Percentiles rank a stretch among this genome's conserved stretches.
Evolutionary conservation across 768 basidiomycete species (phyloP).

Genomic region (Tricholoma matsutake): DNA sequence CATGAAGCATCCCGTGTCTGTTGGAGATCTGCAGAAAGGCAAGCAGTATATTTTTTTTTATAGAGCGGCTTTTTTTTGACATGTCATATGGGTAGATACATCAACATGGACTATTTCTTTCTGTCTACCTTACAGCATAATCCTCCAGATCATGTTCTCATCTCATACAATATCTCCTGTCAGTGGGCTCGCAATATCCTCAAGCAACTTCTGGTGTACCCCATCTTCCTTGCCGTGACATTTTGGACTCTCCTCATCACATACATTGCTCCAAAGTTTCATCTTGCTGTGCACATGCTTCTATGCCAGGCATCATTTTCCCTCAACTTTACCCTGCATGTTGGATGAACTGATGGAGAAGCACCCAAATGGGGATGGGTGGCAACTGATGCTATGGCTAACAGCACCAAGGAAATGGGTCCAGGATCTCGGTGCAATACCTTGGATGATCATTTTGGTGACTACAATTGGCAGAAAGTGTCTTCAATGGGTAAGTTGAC

Average conservation of each 20-base stretch:
- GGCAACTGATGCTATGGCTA: constrained; percentile 14
- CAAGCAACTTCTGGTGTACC: constrained; percentile 10
- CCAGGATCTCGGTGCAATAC: constrained; percentile 22
- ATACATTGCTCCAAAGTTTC: constrained; percentile 30
- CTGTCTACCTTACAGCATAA: constrained; percentile 17
- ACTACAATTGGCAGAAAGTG: constrained; percentile 28
- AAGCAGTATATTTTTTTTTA: too few relatives aligned
- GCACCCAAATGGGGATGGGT: constrained; percentile 25
- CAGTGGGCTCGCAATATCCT: too few relatives aligned
- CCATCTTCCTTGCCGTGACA: neutral
- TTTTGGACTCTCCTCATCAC: neutral
- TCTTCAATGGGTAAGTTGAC: constrained; percentile 14
- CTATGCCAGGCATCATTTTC: constrained; percentile 22
- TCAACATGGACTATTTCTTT: too few relatives aligned
- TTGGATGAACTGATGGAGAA: constrained; percentile 19
- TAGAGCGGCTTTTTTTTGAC: too few relatives aligned
- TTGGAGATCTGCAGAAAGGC: constrained; percentile 12
- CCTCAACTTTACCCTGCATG: constrained; percentile 20
- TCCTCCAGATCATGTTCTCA: constrained; percentile 4
- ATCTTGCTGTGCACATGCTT: constrained; percentile 22
- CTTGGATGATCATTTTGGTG: too few relatives aligned
- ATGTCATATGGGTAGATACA: too few relatives aligned
- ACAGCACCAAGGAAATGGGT: constrained; percentile 24
- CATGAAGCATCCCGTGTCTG: too few relatives aligned
- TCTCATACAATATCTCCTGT: too few relatives aligned